Evolutionary conservation across 306 rosid species (phyloP), one percentile per base, ranked within the genome.

Genomic region (Cucurbita pepo): DNA sequence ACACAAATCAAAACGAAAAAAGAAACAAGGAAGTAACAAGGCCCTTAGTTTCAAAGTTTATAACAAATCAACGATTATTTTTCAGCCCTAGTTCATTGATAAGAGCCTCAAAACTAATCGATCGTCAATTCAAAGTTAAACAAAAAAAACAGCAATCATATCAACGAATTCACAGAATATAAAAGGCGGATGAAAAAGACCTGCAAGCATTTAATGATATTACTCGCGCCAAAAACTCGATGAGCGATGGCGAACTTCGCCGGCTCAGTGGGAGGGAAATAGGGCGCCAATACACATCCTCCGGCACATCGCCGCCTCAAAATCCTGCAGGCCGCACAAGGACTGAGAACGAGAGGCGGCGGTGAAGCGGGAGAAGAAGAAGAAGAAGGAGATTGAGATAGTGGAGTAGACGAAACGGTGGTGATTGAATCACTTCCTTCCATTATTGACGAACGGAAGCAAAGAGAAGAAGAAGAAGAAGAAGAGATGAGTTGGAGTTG

Each of bases 181-280:
- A 40, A n/a, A 64, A 64, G 16, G 10, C 9, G 16, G 2, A 63
- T 40, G 51, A 64, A 43, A 64, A 43, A 43, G 52, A 92, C 98
- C 98, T 93, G 98, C 76, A 93, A 81, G 83, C 88, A 84, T 83
- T 93, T 93, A 86, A 90, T 93, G 88, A 93, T 90, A 77, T 93
- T 93, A 79, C 98, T 93, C 1, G 98, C 96, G 11, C 98, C 98
- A 50, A 90, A 93, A 54, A 93, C 98, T 5, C 96, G 75, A 48
- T 93, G 98, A 7, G 96, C 98, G 40, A 77, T 93, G 83, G 98
- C 88, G 47, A 93, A 93, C 86, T 93, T 90, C 81, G 89, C 78
- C 4, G 98, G 96, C 10, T 93, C 89, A 5, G 98, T 85, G 37
- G 98, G 98, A 69, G 98, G 98, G 69, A 93, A 93, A 59, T 93